Percentiles rank a stretch among this genome's conserved stretches.
phyloP scores from a whole-genome alignment of 129 eudicot species.

The Dittrichia graveolens region DNA sequence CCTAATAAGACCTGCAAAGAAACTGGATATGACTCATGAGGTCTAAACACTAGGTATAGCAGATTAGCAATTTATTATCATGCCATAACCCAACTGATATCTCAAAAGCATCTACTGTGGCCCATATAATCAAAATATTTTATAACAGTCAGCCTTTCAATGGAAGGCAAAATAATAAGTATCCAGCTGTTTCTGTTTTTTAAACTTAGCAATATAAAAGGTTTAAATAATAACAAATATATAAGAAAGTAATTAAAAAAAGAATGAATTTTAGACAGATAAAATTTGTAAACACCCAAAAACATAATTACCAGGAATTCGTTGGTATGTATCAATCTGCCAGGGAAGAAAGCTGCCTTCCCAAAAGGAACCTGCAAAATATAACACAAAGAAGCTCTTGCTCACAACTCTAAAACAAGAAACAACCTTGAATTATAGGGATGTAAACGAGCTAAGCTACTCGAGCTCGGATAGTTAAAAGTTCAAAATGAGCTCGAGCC shows the following conservation, averaged over 20 bases:
- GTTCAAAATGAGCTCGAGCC: no score
- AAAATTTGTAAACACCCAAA: not conserved
- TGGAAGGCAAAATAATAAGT: not conserved
- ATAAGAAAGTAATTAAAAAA: not conserved
- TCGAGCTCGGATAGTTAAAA: no score
- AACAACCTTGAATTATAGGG: not conserved
- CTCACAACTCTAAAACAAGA: not conserved
- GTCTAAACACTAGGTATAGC: conserved; percentile 14
- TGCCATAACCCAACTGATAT: not conserved
- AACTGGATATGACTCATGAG: conserved; percentile 19
- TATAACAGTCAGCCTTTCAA: not conserved
- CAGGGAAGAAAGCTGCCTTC: conserved; percentile 89
- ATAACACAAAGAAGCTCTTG: conserved; percentile 7
- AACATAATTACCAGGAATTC: conserved; percentile 65
- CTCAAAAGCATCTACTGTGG: not conserved
- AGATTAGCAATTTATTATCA: conserved; percentile 8
- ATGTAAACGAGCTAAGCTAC: no score
- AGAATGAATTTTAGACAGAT: not conserved
- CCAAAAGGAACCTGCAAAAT: conserved; percentile 85
- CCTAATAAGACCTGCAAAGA: conserved; percentile 78
- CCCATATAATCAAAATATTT: no score
- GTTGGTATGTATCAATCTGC: conserved; percentile 81
- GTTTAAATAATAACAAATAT: not conserved
- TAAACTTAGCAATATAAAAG: not conserved
- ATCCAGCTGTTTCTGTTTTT: not conserved